A percentile compares a stretch with the other conserved stretches of the same genome.
These are phyloP conservation scores for Colletotrichum filicis DNA, from an alignment of 2,329 filamentous ascomycete genomes.

Conservation along the genomic window DNA sequence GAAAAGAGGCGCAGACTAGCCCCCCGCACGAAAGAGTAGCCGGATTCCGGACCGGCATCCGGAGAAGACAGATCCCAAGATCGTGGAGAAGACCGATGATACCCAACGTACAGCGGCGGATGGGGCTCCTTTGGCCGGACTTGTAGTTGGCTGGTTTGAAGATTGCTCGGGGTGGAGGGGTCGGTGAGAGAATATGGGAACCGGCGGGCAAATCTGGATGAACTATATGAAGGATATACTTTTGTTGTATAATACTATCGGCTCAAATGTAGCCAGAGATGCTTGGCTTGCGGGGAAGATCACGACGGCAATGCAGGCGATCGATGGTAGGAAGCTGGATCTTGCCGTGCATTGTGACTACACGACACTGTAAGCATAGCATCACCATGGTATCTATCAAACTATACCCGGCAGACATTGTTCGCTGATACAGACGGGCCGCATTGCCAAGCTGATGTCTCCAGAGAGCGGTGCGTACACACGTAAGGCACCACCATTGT, in stretches of 20 bases:
- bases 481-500: not conserved
- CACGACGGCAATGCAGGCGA: slow-evolving; percentile 4
- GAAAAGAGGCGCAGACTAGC: not conserved
- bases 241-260: not conserved
- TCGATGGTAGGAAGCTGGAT: not conserved
- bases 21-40: not conserved
- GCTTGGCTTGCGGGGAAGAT: slow-evolving; percentile 11
- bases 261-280: not conserved
- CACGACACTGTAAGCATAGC: not conserved
- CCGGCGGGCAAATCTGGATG: not conserved
- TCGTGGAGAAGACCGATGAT: not conserved
- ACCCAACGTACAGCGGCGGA: not conserved
- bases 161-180: not conserved
- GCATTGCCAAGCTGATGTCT: not conserved
- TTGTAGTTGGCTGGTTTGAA: not conserved
- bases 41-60: not conserved
- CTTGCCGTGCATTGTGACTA: not conserved
- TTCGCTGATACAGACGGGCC: no score
- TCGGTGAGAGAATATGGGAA: slow-evolving; percentile 3
- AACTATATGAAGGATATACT: slow-evolving; percentile 16
- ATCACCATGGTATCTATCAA: not conserved
- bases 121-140: not conserved
- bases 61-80: not conserved
- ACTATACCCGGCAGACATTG: not conserved
- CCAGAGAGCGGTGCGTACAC: not conserved